A percentile compares a stretch with the other conserved stretches of the same genome.
Conservation (phyloP, 495 filamentous ascomycete species). For the Podospora conica region DNA sequence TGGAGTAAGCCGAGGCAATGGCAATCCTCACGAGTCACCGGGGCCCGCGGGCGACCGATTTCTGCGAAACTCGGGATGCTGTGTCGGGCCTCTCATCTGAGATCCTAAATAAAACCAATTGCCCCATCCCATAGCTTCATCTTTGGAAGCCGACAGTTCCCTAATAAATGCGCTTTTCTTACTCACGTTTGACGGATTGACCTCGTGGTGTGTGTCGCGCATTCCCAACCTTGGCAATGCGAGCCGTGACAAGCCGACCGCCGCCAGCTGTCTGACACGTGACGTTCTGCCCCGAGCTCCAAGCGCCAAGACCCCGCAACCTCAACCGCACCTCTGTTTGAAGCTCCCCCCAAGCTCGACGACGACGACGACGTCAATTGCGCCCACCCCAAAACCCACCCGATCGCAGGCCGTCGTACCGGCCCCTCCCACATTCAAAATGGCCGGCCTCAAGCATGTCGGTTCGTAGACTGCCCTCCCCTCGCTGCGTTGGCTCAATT, state of each 20-base stretch:
- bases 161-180: too few relatives aligned
- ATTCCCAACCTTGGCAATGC: background rate
- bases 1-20: background rate
- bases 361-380: slow-evolving; percentile 1
- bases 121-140: too few relatives aligned
- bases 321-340: background rate
- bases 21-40: too few relatives aligned
- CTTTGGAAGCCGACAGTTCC: too few relatives aligned
- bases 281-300: background rate
- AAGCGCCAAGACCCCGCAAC: background rate
- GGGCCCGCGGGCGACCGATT: too few relatives aligned
- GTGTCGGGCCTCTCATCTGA: background rate
- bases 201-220: background rate
- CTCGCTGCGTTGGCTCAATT: slow-evolving; percentile 1
- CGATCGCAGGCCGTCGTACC: slow-evolving; percentile 7
- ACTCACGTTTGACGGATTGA: too few relatives aligned
- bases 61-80: background rate
- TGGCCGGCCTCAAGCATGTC: slow-evolving; percentile 33
- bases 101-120: background rate
- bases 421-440: slow-evolving; percentile 4
- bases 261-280: background rate
- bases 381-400: slow-evolving; percentile 3
- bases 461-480: slow-evolving; percentile 25
- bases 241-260: background rate
- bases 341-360: slow-evolving; percentile 1